Conservation (phyloP, 2,329 filamentous ascomycete genomes). For the Diaporthe capsici region DNA sequence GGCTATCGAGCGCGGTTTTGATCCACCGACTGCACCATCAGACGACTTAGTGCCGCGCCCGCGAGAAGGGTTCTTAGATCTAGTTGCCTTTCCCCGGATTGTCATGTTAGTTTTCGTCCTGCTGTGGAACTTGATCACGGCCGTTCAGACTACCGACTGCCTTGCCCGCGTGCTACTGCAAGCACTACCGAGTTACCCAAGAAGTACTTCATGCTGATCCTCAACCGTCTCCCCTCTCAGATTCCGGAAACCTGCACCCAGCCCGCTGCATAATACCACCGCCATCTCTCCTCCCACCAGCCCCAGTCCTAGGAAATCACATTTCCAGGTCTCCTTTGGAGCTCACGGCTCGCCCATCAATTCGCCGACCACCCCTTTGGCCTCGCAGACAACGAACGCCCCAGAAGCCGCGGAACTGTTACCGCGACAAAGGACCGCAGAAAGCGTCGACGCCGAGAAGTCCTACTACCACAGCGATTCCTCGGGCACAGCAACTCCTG, state of each 20-base stretch:
- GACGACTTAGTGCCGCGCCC: constrained; percentile 20
- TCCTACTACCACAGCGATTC: constrained; percentile 57
- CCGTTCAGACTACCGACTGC: constrained; percentile 33
- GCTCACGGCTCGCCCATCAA: constrained; percentile 46
- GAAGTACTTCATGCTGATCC: constrained; percentile 51
- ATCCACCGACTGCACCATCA: constrained; percentile 10
- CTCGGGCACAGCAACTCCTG: constrained; percentile 51
- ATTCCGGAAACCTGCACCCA: constrained; percentile 64
- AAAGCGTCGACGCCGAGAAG: constrained; percentile 46
- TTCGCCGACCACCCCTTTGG: constrained; percentile 45
- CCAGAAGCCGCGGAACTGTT: constrained; percentile 44
- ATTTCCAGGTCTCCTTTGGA: constrained; percentile 49
- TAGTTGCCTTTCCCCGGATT: constrained; percentile 36
- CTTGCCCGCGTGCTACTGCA: constrained; percentile 33
- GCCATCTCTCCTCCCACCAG: constrained; percentile 59
- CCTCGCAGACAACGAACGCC: constrained; percentile 20
- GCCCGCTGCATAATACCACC: constrained; percentile 62
- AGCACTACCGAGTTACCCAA: constrained; percentile 21
- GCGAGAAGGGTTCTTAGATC: constrained; percentile 14
- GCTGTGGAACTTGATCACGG: constrained; percentile 49
- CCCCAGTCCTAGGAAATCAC: constrained; percentile 56
- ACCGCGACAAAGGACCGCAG: constrained; percentile 40
- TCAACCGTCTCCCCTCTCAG: constrained; percentile 52
- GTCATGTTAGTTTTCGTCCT: constrained; percentile 43
- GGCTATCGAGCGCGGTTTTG: constrained; percentile 3